A percentile compares a stretch with the other conserved stretches of the same genome.
These are phyloP conservation scores for Meyerozyma elateridarum DNA, from an alignment of 1,139 yeast genomes.

Conservation along the genomic window DNA sequence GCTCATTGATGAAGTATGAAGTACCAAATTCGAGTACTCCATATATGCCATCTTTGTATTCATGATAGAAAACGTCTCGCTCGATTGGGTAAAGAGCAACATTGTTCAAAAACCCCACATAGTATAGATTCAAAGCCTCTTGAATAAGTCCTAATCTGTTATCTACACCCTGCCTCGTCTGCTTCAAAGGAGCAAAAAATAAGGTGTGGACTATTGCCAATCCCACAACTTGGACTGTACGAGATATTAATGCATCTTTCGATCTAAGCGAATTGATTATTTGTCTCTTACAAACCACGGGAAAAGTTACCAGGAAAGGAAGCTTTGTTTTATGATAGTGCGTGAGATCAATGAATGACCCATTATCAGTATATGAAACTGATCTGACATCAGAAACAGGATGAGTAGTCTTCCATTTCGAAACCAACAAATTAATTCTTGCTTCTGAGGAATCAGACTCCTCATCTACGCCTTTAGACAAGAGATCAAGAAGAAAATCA, in stretches of 20 bases:
- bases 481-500: constrained; percentile 66
- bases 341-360: constrained; percentile 6
- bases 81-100: constrained; percentile 72
- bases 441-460: constrained; percentile 23
- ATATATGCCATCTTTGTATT: constrained; percentile 69
- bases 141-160: constrained; percentile 75
- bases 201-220: constrained; percentile 64
- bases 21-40: constrained; percentile 62
- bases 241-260: constrained; percentile 57
- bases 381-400: neutral
- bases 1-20: constrained; percentile 61
- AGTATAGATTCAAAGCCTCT: constrained; percentile 67
- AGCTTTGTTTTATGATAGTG: constrained; percentile 7
- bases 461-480: constrained; percentile 44
- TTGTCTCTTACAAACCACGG: constrained; percentile 30
- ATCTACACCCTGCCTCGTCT: constrained; percentile 52
- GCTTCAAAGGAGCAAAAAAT: constrained; percentile 65
- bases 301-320: constrained; percentile 20
- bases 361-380: neutral
- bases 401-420: constrained; percentile 29
- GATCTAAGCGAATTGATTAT: constrained; percentile 51
- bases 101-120: constrained; percentile 76
- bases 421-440: constrained; percentile 33
- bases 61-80: constrained; percentile 72
- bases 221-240: constrained; percentile 63